Conservation (phyloP, 2,329 filamentous ascomycete genomes). For the Paraphaeosphaeria minitans region DNA sequence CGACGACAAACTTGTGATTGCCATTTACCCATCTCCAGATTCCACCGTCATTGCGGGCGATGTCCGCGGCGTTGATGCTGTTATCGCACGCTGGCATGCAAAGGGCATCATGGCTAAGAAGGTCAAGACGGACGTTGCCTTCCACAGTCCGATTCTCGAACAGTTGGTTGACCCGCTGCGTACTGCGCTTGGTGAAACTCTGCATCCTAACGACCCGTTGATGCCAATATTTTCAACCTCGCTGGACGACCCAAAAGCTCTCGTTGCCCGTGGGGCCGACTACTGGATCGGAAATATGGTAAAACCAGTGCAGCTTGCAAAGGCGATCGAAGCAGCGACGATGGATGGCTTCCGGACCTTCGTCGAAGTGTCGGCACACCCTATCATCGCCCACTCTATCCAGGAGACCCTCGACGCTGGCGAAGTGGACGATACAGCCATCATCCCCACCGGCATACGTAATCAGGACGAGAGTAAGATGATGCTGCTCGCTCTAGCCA, state of each 20-base stretch:
- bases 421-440: conserved; percentile 33
- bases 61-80: conserved; percentile 23
- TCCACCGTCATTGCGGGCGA: conserved; percentile 42
- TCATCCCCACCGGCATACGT: conserved; percentile 39
- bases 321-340: conserved; percentile 41
- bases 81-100: conserved; percentile 20
- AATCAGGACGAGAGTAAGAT: conserved; percentile 31
- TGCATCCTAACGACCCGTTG: conserved; percentile 22
- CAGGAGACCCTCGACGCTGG: conserved; percentile 44
- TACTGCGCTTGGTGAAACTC: conserved; percentile 25
- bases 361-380: conserved; percentile 50
- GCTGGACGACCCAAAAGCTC: conserved; percentile 23
- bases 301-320: conserved; percentile 42
- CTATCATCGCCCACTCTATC: conserved; percentile 50
- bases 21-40: conserved; percentile 44
- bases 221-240: conserved; percentile 44
- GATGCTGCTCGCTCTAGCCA: conserved; percentile 34
- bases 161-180: conserved; percentile 34
- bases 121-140: conserved; percentile 50
- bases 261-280: conserved; percentile 28
- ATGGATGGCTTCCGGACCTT: conserved; percentile 48
- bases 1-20: conserved; percentile 31
- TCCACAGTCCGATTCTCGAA: conserved; percentile 46
- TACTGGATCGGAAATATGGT: conserved; percentile 51
- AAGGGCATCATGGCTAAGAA: conserved; percentile 36